phyloP scores from a whole-genome alignment of 2,329 filamentous ascomycete species.

The Diaporthe sp. region DNA sequence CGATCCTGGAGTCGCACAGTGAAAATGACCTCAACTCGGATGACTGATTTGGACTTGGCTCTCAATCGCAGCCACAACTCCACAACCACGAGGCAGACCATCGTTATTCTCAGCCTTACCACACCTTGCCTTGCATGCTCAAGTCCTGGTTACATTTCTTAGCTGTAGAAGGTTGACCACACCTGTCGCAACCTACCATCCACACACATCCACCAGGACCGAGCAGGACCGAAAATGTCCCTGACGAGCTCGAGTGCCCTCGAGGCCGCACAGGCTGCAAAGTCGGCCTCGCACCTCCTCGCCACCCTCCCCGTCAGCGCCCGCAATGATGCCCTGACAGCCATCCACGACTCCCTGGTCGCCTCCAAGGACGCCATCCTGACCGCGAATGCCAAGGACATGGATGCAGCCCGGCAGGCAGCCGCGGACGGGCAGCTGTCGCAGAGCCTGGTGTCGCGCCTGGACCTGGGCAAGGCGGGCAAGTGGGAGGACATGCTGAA shows the following conservation, averaged over 20 bases:
- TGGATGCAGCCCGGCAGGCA: slow-evolving; percentile 78
- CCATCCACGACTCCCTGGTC: slow-evolving; percentile 82
- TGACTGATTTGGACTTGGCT: background rate
- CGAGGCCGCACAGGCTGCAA: slow-evolving; percentile 82
- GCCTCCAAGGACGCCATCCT: slow-evolving; percentile 80
- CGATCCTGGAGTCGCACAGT: slow-evolving; percentile 12
- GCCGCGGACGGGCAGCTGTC: slow-evolving; percentile 81
- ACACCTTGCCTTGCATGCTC: background rate
- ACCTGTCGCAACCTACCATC: background rate
- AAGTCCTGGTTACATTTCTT: background rate
- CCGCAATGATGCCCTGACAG: slow-evolving; percentile 86
- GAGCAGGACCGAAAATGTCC: slow-evolving; percentile 70
- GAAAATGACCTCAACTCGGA: slow-evolving; percentile 21
- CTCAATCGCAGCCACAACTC: background rate
- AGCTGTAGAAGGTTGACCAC: background rate
- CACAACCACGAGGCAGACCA: slow-evolving; percentile 11
- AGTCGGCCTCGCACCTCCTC: slow-evolving; percentile 83
- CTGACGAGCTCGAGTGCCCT: slow-evolving; percentile 85
- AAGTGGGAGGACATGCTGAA: slow-evolving; percentile 99
- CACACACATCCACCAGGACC: background rate
- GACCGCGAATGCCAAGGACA: slow-evolving; percentile 85
- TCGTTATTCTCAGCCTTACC: background rate
- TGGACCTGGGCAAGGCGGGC: slow-evolving; percentile 86
- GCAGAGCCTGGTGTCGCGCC: slow-evolving; percentile 84
- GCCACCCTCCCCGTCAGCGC: slow-evolving; percentile 80